Evolutionary conservation across 1,284 basidiomycete genomes (phyloP).

Genomic region (Rhodotorula sp.): DNA sequence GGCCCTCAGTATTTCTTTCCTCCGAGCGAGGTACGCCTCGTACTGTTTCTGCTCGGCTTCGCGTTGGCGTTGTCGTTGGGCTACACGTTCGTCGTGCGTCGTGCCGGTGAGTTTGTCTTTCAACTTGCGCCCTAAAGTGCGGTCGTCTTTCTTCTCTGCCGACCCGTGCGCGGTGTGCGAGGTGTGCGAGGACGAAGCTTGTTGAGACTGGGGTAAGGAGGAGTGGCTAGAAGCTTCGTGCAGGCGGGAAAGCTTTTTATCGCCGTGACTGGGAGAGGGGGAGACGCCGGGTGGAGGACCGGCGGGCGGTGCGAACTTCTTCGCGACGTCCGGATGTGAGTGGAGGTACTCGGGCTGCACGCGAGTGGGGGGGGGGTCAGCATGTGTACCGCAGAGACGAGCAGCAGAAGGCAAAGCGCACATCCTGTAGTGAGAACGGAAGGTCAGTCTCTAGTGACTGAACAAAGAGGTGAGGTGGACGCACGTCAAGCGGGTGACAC

Average conservation of each 20-base stretch:
- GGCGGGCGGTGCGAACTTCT: slow-evolving; percentile 12
- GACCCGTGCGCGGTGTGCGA: background rate
- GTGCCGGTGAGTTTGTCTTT: slow-evolving; percentile 48
- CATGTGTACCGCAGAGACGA: too few species aligned
- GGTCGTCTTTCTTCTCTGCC: slow-evolving; percentile 23
- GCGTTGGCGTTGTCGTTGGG: background rate
- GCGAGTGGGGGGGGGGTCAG: background rate
- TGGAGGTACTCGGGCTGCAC: slow-evolving; percentile 17
- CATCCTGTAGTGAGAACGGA: background rate
- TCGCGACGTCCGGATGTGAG: slow-evolving; percentile 12
- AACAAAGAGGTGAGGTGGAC: too few species aligned
- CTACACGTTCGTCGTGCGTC: slow-evolving; percentile 46
- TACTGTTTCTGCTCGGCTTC: slow-evolving; percentile 39
- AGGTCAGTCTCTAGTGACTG: background rate
- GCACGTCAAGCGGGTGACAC: slow-evolving; percentile 47
- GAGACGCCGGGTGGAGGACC: slow-evolving; percentile 5
- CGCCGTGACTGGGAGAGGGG: background rate
- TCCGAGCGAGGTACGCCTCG: slow-evolving; percentile 32
- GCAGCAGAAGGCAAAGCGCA: background rate
- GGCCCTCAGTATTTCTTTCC: slow-evolving; percentile 24
- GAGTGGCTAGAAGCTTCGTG: background rate
- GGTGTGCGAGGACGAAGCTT: too few species aligned
- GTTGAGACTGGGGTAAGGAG: background rate
- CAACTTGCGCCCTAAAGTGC: slow-evolving; percentile 43
- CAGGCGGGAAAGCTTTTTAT: background rate